Evolutionary conservation across 768 basidiomycete genomes (phyloP).

Genomic region (Leucosporidium yakuticum): DNA sequence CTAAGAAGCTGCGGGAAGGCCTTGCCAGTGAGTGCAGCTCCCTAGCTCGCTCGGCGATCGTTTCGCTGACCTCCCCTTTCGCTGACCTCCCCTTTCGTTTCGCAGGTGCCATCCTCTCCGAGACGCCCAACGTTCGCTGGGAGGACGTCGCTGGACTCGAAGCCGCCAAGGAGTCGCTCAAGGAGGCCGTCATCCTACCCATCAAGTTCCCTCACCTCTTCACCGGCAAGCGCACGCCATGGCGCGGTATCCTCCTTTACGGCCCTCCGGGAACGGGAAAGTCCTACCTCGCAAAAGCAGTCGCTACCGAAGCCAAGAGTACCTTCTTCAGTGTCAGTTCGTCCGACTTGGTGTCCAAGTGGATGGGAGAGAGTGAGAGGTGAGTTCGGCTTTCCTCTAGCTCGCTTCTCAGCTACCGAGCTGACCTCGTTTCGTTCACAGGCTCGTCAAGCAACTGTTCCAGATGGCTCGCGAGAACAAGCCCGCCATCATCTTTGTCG

Average conservation of each 20-base stretch:
- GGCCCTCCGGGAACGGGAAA: constrained; percentile 98
- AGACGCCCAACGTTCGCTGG: constrained; percentile 95
- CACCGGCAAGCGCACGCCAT: constrained; percentile 95
- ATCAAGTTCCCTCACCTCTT: constrained; percentile 99
- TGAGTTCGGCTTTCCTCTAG: constrained; percentile 43
- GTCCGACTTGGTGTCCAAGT: constrained; percentile 93
- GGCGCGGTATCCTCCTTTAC: constrained; percentile 91
- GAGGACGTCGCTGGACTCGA: constrained; percentile 97
- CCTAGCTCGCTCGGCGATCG: neutral
- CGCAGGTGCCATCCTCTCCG: constrained; percentile 71
- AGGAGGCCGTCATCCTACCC: constrained; percentile 98
- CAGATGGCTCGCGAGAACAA: constrained; percentile 92
- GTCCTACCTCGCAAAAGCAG: constrained; percentile 92
- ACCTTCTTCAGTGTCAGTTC: constrained; percentile 97
- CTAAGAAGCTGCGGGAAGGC: constrained; percentile 91
- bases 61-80: neutral
- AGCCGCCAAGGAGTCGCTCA: constrained; percentile 87
- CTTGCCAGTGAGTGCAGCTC: constrained; percentile 51
- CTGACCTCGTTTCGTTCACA: neutral
- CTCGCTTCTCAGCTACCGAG: neutral
- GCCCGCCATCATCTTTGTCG: constrained; percentile 97
- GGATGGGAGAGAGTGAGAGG: constrained; percentile 99
- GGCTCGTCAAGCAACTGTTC: constrained; percentile 92
- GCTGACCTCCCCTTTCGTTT: neutral
- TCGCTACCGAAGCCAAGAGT: constrained; percentile 97